phyloP scores from a whole-genome alignment of 169 alveolate genomes.

The Cryptosporidium sp. region DNA sequence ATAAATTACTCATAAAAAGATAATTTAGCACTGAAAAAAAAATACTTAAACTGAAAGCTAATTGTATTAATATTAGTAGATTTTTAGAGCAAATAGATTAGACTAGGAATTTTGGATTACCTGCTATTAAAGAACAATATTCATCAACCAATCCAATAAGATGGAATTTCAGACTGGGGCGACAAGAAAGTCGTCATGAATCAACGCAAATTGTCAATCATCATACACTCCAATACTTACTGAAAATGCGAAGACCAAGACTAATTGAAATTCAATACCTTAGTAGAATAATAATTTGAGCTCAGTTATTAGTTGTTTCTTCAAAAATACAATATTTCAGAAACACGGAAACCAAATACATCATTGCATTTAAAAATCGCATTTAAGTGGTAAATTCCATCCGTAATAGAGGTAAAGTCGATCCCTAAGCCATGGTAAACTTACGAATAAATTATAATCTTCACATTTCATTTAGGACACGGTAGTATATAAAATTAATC shows the following conservation, averaged over 20 bases:
- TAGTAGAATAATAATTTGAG: not conserved
- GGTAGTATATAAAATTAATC: not conserved
- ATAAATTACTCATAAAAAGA: not conserved
- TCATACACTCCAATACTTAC: constrained; percentile 9
- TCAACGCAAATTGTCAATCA: constrained; percentile 42
- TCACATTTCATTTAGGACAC: not conserved
- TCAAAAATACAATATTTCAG: constrained; percentile 66
- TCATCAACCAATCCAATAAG: not conserved
- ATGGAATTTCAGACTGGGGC: constrained; percentile 77
- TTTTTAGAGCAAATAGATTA: not conserved
- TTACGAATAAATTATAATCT: not conserved
- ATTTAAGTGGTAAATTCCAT: not conserved
- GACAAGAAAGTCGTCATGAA: constrained; percentile 54
- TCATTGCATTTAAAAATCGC: constrained; percentile 26
- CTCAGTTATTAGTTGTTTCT: constrained; percentile 37
- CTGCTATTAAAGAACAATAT: not conserved
- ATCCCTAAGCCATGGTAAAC: not conserved
- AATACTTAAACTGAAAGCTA: constrained; percentile 12
- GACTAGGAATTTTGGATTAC: not conserved
- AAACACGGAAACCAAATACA: constrained; percentile 77
- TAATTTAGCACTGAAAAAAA: not conserved
- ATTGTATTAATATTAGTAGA: not conserved
- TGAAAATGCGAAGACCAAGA: not conserved
- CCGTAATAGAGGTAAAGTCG: constrained; percentile 3
- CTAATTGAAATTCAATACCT: not conserved